Evolutionary conservation across 345 rosid genomes (phyloP).

Genomic region (Iberis pinnata): DNA sequence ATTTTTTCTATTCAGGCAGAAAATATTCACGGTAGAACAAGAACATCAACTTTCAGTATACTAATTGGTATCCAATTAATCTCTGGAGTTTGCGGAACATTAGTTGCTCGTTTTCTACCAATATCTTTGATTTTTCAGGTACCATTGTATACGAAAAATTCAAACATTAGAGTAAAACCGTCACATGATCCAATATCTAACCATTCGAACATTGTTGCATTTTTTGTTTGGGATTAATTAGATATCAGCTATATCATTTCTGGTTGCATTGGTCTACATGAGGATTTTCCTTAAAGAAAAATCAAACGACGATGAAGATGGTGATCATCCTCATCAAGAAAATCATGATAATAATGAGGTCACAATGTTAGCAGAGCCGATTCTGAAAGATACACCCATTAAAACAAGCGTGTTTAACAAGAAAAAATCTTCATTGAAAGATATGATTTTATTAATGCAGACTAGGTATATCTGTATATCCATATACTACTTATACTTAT

Average conservation of each 20-base stretch:
- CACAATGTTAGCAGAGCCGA: constrained; percentile 36
- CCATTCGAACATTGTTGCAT: neutral
- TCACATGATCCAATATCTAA: neutral
- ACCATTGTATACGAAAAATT: neutral
- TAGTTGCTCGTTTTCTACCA: constrained; percentile 72
- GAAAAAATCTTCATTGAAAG: constrained; percentile 53
- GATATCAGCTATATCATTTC: constrained; percentile 53
- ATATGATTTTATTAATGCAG: constrained; percentile 42
- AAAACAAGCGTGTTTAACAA: constrained; percentile 30
- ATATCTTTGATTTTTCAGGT: constrained; percentile 57
- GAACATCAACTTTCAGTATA: constrained; percentile 67
- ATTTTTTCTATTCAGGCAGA: constrained; percentile 50
- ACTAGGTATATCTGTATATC: constrained; percentile 38
- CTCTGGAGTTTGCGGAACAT: constrained; percentile 47
- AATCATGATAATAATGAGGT: neutral
- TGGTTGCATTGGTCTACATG: constrained; percentile 65
- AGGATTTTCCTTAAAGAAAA: constrained; percentile 67
- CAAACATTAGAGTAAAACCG: neutral
- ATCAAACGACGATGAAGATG: constrained; percentile 12
- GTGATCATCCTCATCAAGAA: constrained; percentile 10
- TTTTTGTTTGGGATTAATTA: constrained; percentile 18
- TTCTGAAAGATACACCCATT: constrained; percentile 30
- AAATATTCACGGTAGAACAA: constrained; percentile 33
- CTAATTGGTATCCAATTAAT: constrained; percentile 49
- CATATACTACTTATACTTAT: neutral